Evolutionary conservation across 176 grass and related monocot species (phyloP).

Genomic region (Oryza rufipogon): DNA sequence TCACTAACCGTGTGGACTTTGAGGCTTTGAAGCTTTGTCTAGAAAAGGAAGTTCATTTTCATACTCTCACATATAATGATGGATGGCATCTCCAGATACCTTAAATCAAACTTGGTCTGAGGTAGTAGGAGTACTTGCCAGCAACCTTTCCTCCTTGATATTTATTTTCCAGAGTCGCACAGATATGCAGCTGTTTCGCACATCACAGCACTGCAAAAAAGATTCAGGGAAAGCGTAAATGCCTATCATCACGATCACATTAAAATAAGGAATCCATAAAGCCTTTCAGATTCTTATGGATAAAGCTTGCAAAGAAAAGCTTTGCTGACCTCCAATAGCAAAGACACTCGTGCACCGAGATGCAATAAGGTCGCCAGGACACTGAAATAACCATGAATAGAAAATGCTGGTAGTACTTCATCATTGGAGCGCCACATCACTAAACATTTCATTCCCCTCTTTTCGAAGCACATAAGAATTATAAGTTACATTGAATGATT

Average conservation of each 20-base stretch:
- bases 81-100: not conserved
- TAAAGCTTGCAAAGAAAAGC: constrained; percentile 29
- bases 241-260: constrained; percentile 11
- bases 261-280: not conserved
- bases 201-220: constrained; percentile 4
- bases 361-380: constrained; percentile 20
- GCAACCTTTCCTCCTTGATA: constrained; percentile 25
- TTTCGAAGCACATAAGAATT: constrained; percentile 8
- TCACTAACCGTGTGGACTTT: constrained; percentile 30
- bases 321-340: constrained; percentile 26
- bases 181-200: constrained; percentile 13
- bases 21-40: not conserved
- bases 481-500: not conserved
- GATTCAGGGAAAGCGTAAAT: not conserved
- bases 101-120: not conserved
- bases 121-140: not conserved
- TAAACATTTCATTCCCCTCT: not conserved
- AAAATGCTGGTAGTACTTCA: not conserved
- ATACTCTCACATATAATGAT: not conserved
- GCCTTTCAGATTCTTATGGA: constrained; percentile 5
- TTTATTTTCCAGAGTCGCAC: not conserved
- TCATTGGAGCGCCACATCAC: constrained; percentile 11
- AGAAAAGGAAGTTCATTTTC: not conserved
- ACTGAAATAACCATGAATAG: not conserved
- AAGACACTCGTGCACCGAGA: constrained; percentile 4